These are phyloP conservation scores for Xylaria curta DNA, from an alignment of 495 filamentous ascomycete species.

Conservation along the genomic window DNA sequence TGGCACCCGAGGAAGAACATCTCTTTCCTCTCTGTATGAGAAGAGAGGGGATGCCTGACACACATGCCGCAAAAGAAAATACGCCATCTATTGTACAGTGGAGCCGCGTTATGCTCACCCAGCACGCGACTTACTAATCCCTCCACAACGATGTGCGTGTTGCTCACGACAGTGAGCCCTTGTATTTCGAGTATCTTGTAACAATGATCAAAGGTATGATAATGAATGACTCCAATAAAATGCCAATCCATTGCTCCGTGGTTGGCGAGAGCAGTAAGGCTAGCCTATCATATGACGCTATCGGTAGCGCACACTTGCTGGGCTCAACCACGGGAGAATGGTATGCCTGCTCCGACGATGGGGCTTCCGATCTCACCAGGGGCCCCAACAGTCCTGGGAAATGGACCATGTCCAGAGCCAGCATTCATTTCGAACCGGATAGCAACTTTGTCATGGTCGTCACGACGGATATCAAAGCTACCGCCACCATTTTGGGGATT, in stretches of 20 bases:
- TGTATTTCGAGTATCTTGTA: background rate
- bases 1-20: constrained; percentile 8
- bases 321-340: constrained; percentile 20
- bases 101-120: constrained; percentile 30
- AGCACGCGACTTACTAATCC: constrained; percentile 26
- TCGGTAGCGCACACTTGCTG: background rate
- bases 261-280: background rate
- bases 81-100: constrained; percentile 31
- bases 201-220: background rate
- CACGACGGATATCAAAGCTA: constrained; percentile 69
- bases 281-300: background rate
- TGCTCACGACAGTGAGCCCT: constrained; percentile 12
- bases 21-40: background rate
- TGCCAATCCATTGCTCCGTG: background rate
- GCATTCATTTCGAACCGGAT: constrained; percentile 53
- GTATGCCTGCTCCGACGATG: constrained; percentile 55
- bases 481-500: constrained; percentile 88
- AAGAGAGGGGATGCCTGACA: background rate
- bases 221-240: constrained; percentile 15
- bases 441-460: constrained; percentile 53
- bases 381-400: constrained; percentile 49
- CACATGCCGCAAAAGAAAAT: constrained; percentile 21
- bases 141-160: constrained; percentile 26
- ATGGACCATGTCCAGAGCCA: constrained; percentile 30
- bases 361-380: constrained; percentile 60